phyloP scores from a whole-genome alignment of 495 filamentous ascomycete genomes.

The Xylaria cubensis region DNA sequence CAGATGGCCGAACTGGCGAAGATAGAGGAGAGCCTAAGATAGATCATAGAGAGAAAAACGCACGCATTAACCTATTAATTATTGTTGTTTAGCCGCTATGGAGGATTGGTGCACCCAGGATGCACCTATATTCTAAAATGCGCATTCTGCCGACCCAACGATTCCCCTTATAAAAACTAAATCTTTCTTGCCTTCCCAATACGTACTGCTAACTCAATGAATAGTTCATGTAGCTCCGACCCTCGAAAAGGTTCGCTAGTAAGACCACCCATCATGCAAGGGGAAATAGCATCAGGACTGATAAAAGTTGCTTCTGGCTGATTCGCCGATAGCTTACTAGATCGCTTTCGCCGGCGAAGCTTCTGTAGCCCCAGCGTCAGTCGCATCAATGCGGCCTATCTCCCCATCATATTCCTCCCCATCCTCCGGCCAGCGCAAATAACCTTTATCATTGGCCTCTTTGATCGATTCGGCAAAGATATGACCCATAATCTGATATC shows the following conservation, averaged over 20 bases:
- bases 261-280: background rate
- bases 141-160: background rate
- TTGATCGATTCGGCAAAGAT: constrained; percentile 46
- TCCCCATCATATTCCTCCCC: constrained; percentile 41
- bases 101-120: background rate
- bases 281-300: background rate
- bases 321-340: background rate
- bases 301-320: background rate
- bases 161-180: background rate
- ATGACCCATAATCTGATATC: constrained; percentile 53
- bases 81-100: background rate
- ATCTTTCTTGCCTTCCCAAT: background rate
- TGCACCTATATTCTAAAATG: background rate
- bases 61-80: constrained; percentile 12
- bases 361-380: background rate
- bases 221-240: background rate
- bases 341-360: background rate
- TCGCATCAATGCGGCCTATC: constrained; percentile 27
- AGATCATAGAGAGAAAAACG: background rate
- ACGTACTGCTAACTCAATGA: background rate
- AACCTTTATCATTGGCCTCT: constrained; percentile 43
- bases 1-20: constrained; percentile 57
- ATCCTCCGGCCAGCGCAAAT: constrained; percentile 43
- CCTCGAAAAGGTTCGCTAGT: background rate
- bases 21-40: constrained; percentile 51